Conservation (phyloP, 495 filamentous ascomycete species). For the Aspergillus taichungensis region DNA sequence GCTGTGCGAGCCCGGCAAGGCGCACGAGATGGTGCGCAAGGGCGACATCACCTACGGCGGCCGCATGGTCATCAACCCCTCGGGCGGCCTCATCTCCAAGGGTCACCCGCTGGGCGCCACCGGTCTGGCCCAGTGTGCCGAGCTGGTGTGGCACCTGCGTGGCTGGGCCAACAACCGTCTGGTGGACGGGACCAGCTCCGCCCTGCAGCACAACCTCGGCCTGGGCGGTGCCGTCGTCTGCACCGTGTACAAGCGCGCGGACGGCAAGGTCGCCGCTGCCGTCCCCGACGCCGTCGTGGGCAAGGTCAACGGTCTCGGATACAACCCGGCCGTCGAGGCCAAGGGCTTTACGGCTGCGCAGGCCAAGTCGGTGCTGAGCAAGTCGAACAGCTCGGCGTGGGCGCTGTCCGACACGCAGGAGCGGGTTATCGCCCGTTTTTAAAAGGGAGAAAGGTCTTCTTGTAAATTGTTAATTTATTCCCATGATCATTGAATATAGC, state of each 20-base stretch:
- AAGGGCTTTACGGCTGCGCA: slow-evolving; percentile 75
- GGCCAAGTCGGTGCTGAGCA: slow-evolving; percentile 61
- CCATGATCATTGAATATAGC: slow-evolving; percentile 5
- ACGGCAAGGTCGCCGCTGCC: slow-evolving; percentile 52
- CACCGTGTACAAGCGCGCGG: slow-evolving; percentile 82
- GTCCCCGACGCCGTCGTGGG: slow-evolving; percentile 52
- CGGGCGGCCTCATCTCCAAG: slow-evolving; percentile 89
- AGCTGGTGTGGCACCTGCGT: slow-evolving; percentile 90
- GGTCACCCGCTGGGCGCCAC: slow-evolving; percentile 92
- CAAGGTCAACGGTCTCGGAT: slow-evolving; percentile 60
- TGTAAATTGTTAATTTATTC: not conserved
- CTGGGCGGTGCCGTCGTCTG: slow-evolving; percentile 87
- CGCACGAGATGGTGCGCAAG: slow-evolving; percentile 80
- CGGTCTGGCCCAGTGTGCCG: slow-evolving; percentile 89
- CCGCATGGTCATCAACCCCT: slow-evolving; percentile 82
- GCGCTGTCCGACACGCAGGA: slow-evolving; percentile 64
- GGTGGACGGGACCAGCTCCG: slow-evolving; percentile 55
- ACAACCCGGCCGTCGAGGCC: slow-evolving; percentile 89
- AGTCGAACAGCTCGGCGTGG: slow-evolving; percentile 57
- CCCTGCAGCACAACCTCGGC: slow-evolving; percentile 90
- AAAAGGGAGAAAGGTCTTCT: not conserved
- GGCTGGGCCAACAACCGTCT: slow-evolving; percentile 93
- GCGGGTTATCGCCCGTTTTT: slow-evolving; percentile 60
- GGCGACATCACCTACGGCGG: slow-evolving; percentile 93
- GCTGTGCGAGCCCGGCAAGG: slow-evolving; percentile 68